Conservation (phyloP, 139 green algal species). For the Dunaliella primolecta region DNA sequence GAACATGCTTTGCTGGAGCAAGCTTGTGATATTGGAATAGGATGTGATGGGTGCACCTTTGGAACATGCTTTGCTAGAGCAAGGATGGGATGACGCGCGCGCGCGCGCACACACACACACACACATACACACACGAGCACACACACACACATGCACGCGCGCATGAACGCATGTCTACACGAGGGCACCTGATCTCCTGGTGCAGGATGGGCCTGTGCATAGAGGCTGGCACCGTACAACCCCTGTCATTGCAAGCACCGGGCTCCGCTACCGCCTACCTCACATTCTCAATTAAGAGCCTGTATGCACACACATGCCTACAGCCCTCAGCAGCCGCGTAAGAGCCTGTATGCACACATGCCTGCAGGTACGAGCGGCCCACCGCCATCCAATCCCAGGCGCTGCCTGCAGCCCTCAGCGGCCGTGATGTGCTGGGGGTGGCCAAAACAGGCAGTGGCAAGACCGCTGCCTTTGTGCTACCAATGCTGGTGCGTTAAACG, state of each 20-base stretch:
- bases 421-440: constrained; percentile 78
- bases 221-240: too few species aligned
- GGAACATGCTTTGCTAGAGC: not conserved
- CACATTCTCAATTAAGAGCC: not conserved
- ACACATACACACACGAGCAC: not conserved
- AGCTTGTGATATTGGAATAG: not conserved
- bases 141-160: not conserved
- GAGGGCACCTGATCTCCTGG: too few species aligned
- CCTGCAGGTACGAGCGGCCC: constrained; percentile 7
- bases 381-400: constrained; percentile 73
- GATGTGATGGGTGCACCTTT: not conserved
- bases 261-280: too few species aligned
- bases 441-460: constrained; percentile 89
- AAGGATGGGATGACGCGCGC: not conserved
- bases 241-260: too few species aligned
- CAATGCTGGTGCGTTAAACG: constrained; percentile 66
- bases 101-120: not conserved
- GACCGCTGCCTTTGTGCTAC: constrained; percentile 83
- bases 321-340: not conserved
- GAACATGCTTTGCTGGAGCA: not conserved
- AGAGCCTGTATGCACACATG: not conserved
- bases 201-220: too few species aligned
- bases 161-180: not conserved
- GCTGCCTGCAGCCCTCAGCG: constrained; percentile 70
- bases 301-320: not conserved